Evolutionary conservation across 1,284 basidiomycete species (phyloP).

Genomic region (Leccinum subrobustum): DNA sequence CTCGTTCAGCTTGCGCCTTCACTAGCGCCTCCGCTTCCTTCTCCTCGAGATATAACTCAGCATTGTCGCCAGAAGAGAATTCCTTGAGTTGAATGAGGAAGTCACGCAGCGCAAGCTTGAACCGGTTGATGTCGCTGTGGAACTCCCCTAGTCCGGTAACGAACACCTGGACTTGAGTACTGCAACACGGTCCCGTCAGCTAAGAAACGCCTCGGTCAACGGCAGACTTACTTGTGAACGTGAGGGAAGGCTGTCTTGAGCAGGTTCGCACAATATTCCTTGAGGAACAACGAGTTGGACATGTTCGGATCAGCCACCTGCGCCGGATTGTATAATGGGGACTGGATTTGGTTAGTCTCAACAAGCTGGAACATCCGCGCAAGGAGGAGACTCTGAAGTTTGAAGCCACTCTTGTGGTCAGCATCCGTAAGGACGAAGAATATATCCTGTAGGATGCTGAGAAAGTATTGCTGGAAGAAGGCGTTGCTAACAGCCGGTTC

Average conservation of each 20-base stretch:
- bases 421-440: constrained; percentile 98
- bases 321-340: constrained; percentile 84
- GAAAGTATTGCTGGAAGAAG: constrained; percentile 91
- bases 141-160: constrained; percentile 83
- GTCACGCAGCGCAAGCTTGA: constrained; percentile 93
- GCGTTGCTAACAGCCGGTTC: constrained; percentile 77
- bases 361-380: constrained; percentile 94
- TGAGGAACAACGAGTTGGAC: constrained; percentile 82
- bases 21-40: constrained; percentile 83
- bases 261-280: constrained; percentile 87
- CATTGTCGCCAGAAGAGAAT: constrained; percentile 74
- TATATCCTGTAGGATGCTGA: constrained; percentile 92
- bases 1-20: constrained; percentile 76
- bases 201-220: constrained; percentile 3
- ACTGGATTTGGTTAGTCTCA: constrained; percentile 78
- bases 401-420: constrained; percentile 98
- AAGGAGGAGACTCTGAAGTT: constrained; percentile 86
- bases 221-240: constrained; percentile 68
- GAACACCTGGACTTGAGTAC: constrained; percentile 76
- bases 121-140: constrained; percentile 87
- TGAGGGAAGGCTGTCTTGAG: constrained; percentile 89
- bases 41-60: constrained; percentile 91
- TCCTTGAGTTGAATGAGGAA: constrained; percentile 93
- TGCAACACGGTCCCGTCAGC: constrained; percentile 28
- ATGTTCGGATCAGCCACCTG: constrained; percentile 73